Evolutionary conservation across 2,329 filamentous ascomycete genomes (phyloP).

Genomic region (Alternaria brassicae): DNA sequence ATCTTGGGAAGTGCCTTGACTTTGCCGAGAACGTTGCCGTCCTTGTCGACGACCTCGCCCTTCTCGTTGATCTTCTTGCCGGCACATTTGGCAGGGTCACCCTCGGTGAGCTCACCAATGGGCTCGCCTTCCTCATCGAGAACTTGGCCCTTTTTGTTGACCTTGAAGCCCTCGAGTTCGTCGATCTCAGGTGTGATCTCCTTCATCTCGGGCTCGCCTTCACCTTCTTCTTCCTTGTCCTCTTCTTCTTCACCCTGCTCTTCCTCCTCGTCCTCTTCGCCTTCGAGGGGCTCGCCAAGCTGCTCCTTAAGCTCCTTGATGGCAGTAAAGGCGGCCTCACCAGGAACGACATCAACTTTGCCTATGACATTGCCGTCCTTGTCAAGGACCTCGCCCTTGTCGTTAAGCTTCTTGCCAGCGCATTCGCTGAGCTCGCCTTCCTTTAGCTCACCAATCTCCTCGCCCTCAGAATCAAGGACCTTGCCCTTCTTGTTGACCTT

Average conservation of each 20-base stretch:
- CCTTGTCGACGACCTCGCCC: slow-evolving; percentile 69
- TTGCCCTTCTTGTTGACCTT: slow-evolving; percentile 66
- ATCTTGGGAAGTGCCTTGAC: slow-evolving; percentile 61
- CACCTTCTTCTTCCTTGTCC: slow-evolving; percentile 6
- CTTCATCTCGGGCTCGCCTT: slow-evolving; percentile 50
- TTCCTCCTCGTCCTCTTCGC: slow-evolving; percentile 1
- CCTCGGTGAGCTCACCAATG: slow-evolving; percentile 62
- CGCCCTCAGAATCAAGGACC: slow-evolving; percentile 59
- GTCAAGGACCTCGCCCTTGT: slow-evolving; percentile 59
- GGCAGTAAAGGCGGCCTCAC: slow-evolving; percentile 60
- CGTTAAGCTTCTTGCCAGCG: slow-evolving; percentile 59
- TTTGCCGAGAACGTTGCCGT: slow-evolving; percentile 68
- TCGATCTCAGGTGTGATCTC: slow-evolving; percentile 55
- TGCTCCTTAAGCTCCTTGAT: slow-evolving; percentile 56
- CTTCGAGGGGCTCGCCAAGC: slow-evolving; percentile 52
- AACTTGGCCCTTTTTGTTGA: slow-evolving; percentile 65
- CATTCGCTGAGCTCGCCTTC: slow-evolving; percentile 55
- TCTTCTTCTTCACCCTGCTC: background rate
- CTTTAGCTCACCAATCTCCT: slow-evolving; percentile 59
- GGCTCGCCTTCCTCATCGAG: slow-evolving; percentile 61
- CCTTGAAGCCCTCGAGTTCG: slow-evolving; percentile 60
- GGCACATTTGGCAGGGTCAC: slow-evolving; percentile 68
- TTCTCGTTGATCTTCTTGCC: slow-evolving; percentile 70
- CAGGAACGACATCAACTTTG: slow-evolving; percentile 57
- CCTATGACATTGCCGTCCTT: slow-evolving; percentile 60